These are phyloP conservation scores for Zygosaccharomyces sapae DNA, from an alignment of 1,139 yeast genomes.

Conservation along the genomic window DNA sequence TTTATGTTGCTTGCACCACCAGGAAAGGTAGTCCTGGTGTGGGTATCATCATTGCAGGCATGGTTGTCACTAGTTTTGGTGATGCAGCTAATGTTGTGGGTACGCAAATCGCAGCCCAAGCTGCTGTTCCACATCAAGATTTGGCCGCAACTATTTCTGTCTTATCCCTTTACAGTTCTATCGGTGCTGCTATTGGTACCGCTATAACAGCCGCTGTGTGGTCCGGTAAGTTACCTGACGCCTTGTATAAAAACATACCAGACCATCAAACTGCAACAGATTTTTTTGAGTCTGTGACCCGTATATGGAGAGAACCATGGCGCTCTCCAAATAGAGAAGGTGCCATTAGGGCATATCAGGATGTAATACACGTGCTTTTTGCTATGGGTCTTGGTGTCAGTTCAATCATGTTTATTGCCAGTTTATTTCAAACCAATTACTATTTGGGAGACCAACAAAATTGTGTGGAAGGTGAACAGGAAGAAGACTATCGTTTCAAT, in stretches of 20 bases:
- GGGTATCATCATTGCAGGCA: conserved; percentile 31
- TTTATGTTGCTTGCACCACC: conserved; percentile 22
- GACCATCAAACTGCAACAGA: conserved; percentile 18
- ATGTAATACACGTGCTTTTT: conserved; percentile 28
- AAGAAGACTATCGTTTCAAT: conserved; percentile 15
- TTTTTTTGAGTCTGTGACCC: conserved; percentile 25
- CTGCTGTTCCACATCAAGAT: conserved; percentile 45
- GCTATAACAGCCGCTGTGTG: conserved; percentile 49
- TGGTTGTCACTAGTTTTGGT: conserved; percentile 36
- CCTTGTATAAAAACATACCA: conserved; percentile 33
- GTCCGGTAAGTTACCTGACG: conserved; percentile 41
- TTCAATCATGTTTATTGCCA: conserved; percentile 30
- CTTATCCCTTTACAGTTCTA: conserved; percentile 41
- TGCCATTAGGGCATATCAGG: conserved; percentile 35
- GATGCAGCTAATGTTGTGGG: conserved; percentile 38
- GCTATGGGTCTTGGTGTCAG: conserved; percentile 33
- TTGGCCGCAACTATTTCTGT: conserved; percentile 45
- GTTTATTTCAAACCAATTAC: conserved; percentile 38
- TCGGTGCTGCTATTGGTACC: conserved; percentile 46
- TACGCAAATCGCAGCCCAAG: conserved; percentile 38
- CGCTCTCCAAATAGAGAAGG: conserved; percentile 34
- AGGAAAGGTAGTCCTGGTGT: conserved; percentile 31
- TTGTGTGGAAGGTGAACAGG: conserved; percentile 34
- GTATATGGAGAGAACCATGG: conserved; percentile 25
- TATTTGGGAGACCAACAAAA: conserved; percentile 38